phyloP scores from a whole-genome alignment of 495 filamentous ascomycete species.

The Aspergillus funiculosus region DNA sequence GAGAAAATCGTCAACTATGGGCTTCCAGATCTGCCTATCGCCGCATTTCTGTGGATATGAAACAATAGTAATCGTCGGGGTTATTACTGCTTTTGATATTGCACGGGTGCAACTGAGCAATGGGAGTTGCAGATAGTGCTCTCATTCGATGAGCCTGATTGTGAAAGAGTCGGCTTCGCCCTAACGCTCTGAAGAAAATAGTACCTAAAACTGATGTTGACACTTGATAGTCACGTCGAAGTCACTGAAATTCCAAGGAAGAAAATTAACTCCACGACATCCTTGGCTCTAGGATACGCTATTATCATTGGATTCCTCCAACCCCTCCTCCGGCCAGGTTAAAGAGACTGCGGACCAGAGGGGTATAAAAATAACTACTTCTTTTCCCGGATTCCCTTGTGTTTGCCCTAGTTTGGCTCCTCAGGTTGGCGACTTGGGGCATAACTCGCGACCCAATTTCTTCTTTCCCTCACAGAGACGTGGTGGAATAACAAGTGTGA shows the following conservation, averaged over 20 bases:
- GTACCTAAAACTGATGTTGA: neutral
- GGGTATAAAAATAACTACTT: neutral
- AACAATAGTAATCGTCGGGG: conserved; percentile 19
- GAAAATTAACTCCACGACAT: neutral
- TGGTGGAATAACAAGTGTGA: conserved; percentile 3
- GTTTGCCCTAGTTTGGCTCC: neutral
- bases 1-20: conserved; percentile 24
- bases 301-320: conserved; percentile 2
- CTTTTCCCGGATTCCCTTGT: neutral
- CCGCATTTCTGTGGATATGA: conserved; percentile 1
- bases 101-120: too few species aligned
- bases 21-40: conserved; percentile 27
- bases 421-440: neutral
- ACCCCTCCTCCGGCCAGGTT: neutral
- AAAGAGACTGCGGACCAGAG: too few species aligned
- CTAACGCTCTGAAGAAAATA: neutral
- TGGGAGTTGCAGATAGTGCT: neutral
- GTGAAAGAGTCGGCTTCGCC: neutral
- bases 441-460: neutral
- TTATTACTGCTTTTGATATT: conserved; percentile 21
- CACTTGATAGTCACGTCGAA: neutral
- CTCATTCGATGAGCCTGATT: conserved; percentile 8
- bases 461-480: neutral
- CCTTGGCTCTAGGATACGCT: conserved; percentile 1
- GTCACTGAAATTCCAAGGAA: neutral